A percentile compares a stretch with the other conserved stretches of the same genome.
Evolutionary conservation across 148 eudicot species (phyloP).

Genomic region (Camellia lanceoleosa): DNA sequence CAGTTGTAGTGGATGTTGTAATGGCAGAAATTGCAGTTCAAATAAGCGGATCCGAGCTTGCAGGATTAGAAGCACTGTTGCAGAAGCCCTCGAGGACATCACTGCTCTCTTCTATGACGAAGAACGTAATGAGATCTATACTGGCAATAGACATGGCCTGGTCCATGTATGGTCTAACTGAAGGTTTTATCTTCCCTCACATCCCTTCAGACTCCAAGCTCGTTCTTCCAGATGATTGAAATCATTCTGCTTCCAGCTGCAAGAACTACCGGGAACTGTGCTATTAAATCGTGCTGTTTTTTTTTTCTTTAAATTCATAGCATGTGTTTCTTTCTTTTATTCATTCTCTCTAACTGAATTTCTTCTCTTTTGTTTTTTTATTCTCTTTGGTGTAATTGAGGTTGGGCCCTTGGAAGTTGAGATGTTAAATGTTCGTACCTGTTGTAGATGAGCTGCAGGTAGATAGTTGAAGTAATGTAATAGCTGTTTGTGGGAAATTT

Average conservation of each 20-base stretch:
- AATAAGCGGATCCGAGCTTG: constrained; percentile 52
- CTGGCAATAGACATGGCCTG: constrained; percentile 86
- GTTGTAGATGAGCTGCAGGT: constrained; percentile 7
- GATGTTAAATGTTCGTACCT: not conserved
- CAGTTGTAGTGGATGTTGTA: constrained; percentile 27
- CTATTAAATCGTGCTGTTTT: not conserved
- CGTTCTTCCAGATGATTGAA: constrained; percentile 6
- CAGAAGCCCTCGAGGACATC: constrained; percentile 89
- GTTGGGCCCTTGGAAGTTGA: not conserved
- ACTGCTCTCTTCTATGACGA: constrained; percentile 94
- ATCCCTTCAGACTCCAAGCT: not conserved
- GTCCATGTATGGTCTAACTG: constrained; percentile 97
- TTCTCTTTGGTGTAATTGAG: not conserved
- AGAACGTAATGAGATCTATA: constrained; percentile 96
- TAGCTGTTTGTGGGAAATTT: not conserved
- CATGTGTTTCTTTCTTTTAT: constrained; percentile 1
- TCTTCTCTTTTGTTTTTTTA: not conserved
- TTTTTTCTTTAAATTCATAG: not conserved
- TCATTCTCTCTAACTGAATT: not conserved
- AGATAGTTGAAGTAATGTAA: not conserved
- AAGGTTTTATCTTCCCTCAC: constrained; percentile 23
- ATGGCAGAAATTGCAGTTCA: constrained; percentile 43
- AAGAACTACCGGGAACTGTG: constrained; percentile 4
- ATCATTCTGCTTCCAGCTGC: not conserved
- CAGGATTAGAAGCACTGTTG: constrained; percentile 56